These are phyloP conservation scores for Fusarium xylarioides DNA, from an alignment of 2,329 filamentous ascomycete species.

Conservation along the genomic window DNA sequence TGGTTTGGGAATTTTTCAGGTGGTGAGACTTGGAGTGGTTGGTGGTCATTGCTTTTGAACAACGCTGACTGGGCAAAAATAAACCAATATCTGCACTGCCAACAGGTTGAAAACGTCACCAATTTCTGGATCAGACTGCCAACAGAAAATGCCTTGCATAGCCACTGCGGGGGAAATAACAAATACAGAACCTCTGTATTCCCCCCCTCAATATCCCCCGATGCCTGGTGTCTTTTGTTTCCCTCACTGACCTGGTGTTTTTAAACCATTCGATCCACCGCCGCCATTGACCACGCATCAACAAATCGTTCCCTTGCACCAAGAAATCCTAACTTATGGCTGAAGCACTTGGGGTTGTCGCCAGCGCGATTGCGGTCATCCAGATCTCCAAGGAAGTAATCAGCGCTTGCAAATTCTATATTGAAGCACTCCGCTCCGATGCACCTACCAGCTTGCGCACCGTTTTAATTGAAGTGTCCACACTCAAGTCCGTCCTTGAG, in stretches of 20 bases:
- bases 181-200: accelerated
- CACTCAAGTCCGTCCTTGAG: not conserved
- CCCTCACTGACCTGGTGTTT: not conserved
- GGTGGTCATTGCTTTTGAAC: no score
- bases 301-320: not conserved
- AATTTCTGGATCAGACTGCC: not conserved
- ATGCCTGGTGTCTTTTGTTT: not conserved
- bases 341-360: not conserved
- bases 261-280: not conserved
- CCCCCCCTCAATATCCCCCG: not conserved
- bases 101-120: not conserved
- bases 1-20: not conserved
- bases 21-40: not conserved
- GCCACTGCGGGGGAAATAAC: not conserved
- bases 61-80: not conserved
- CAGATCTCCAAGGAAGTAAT: not conserved
- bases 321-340: not conserved
- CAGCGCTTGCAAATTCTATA: not conserved
- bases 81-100: not conserved
- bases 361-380: not conserved
- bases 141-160: not conserved
- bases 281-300: no score
- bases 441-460: not conserved
- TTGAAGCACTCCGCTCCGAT: not conserved
- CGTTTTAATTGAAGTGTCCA: not conserved